These are phyloP conservation scores for Termitomyces sp. DNA, from an alignment of 768 basidiomycete species.

Conservation along the genomic window DNA sequence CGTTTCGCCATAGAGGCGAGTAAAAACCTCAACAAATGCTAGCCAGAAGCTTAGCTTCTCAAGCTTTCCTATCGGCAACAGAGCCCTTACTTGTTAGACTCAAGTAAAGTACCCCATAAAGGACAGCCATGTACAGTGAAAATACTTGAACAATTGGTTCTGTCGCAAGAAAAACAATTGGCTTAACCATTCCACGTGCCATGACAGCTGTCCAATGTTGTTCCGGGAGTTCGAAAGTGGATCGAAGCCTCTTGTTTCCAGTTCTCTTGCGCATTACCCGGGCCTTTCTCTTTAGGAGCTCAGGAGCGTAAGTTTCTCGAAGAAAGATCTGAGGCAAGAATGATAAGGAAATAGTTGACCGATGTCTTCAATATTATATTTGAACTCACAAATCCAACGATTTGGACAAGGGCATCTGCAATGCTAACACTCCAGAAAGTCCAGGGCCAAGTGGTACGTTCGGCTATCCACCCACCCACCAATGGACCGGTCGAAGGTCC, in stretches of 20 bases:
- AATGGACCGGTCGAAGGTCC: constrained; percentile 34
- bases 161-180: constrained; percentile 44
- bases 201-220: constrained; percentile 40
- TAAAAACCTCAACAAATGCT: constrained; percentile 52
- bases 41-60: neutral
- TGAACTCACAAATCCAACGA: constrained; percentile 39
- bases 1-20: constrained; percentile 37
- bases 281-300: constrained; percentile 39
- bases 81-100: constrained; percentile 29
- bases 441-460: constrained; percentile 52
- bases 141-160: constrained; percentile 63
- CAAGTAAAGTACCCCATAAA: constrained; percentile 47
- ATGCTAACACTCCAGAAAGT: constrained; percentile 56
- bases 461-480: constrained; percentile 38
- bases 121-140: constrained; percentile 50
- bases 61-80: neutral
- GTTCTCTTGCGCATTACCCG: constrained; percentile 28
- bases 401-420: constrained; percentile 39
- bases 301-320: constrained; percentile 41
- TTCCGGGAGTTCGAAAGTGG: constrained; percentile 32
- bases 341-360: neutral
- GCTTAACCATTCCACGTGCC: constrained; percentile 44
- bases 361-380: constrained; percentile 2
- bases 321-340: constrained; percentile 13
- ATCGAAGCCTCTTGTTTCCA: constrained; percentile 27